These are phyloP conservation scores for Microcos paniculata DNA, from an alignment of 345 rosid species.

Conservation along the genomic window DNA sequence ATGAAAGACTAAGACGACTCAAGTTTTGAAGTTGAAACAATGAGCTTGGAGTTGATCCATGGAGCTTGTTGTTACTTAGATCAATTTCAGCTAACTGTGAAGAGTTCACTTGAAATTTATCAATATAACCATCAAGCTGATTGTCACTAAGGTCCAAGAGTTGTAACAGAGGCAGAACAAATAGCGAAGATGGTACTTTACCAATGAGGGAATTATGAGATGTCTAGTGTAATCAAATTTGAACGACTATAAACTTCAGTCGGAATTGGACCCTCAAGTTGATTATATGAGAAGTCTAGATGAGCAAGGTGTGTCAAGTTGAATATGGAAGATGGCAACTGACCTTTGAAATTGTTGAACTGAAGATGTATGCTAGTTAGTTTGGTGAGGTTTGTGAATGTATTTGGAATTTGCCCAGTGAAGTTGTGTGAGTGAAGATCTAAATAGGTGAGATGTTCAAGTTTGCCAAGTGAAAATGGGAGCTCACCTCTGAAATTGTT, in stretches of 20 bases:
- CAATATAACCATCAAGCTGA: not conserved
- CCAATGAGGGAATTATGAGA: slow-evolving; percentile 12
- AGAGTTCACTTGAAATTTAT: not conserved
- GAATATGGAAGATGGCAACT: not conserved
- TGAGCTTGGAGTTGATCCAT: not conserved
- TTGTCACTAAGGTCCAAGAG: not conserved
- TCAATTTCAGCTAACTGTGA: not conserved
- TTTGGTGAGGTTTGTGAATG: slow-evolving; percentile 8
- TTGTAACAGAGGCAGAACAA: not conserved
- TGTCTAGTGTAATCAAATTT: not conserved
- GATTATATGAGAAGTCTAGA: not conserved
- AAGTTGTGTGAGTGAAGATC: not conserved
- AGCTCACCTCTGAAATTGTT: not conserved
- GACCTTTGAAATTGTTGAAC: not conserved
- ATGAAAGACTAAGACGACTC: not conserved
- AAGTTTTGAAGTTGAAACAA: not conserved
- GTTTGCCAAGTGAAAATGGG: not conserved
- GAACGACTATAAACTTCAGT: too few relatives aligned
- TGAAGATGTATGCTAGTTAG: not conserved
- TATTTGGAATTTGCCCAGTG: slow-evolving; percentile 22
- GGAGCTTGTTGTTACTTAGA: not conserved
- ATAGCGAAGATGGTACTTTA: slow-evolving; percentile 17
- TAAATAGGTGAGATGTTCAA: not conserved
- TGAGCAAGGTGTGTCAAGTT: not conserved
- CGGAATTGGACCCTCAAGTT: slow-evolving; percentile 27